Base-by-base conservation (phyloP, 1,284 basidiomycete genomes). In the Rhodotorula sp. region DNA sequence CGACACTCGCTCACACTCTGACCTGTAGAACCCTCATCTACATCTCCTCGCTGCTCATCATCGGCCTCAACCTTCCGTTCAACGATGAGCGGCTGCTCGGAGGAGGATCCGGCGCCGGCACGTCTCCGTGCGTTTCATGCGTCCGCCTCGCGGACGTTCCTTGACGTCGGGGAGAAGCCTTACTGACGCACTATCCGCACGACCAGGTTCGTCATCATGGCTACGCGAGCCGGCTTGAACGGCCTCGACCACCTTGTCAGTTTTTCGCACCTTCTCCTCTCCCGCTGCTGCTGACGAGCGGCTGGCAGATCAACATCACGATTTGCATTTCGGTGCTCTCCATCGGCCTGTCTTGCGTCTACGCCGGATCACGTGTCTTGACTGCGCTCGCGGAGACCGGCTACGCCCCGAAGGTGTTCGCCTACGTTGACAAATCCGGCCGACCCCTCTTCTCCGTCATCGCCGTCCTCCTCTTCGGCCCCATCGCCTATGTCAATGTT, bases 11-110 rank as follows among this genome's bases (percentile, higher is more conserved):
- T 44, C 13, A 44, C 20, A 13, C 20, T 13, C n/a, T 30, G 4
- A 20, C 10, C 22, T 10, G 19, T 27, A 46, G 54, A 62, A 79
- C 81, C 49, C 60, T 84, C 67, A 82, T 85, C 79, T 85, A 83
- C 82, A 76, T 85, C 72, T 79, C 82, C 39, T 82, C 82, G 17
- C 85, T 92, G 55, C 79, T 82, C 67, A 79, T 85, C 71, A 81
- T 84, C 66, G 90, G 91, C 66, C 87, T 84, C 47, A 78, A 83
- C 55, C 79, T 84, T 51, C 82, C 81, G 9, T 82, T 70, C 67
- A 68, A 76, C 66, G 56, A 70, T 19, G 46, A 75, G 59, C 69
- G 80, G 67, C 75, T 84, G n/a, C 67, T 74, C 56, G 74, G 77
- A 52, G 80, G 80, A 15, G 76, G 78, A 49, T 81, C 30, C 20